These are phyloP conservation scores for Auricularia auricula-judae DNA, from an alignment of 768 basidiomycete genomes.

Conservation along the genomic window DNA sequence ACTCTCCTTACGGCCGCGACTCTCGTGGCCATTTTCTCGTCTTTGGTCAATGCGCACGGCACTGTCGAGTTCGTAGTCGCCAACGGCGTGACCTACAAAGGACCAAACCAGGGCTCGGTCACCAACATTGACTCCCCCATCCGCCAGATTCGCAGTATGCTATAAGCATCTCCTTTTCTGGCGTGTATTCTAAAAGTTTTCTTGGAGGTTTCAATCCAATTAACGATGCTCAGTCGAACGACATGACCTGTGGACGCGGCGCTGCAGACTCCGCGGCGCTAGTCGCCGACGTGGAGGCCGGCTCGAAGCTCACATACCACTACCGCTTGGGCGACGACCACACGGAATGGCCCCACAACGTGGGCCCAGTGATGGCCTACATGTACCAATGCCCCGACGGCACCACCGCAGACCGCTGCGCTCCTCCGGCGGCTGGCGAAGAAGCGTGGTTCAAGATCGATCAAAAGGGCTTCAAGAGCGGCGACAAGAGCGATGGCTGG, in stretches of 20 bases:
- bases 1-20: too few relatives aligned
- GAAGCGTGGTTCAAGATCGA: constrained; percentile 59
- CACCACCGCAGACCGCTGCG: neutral
- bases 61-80: too few relatives aligned
- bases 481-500: constrained; percentile 27
- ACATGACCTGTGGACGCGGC: neutral
- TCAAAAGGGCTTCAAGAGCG: constrained; percentile 33
- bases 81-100: too few relatives aligned
- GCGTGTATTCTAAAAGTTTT: too few relatives aligned
- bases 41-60: too few relatives aligned
- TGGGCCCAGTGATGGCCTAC: neutral
- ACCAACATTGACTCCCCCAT: too few relatives aligned
- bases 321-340: neutral
- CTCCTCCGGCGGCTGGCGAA: constrained; percentile 19
- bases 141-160: too few relatives aligned
- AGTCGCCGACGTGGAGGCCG: neutral
- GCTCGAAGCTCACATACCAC: neutral
- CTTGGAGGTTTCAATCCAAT: too few relatives aligned
- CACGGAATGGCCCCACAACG: neutral
- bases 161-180: too few relatives aligned
- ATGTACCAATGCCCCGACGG: neutral
- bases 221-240: neutral
- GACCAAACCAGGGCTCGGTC: too few relatives aligned
- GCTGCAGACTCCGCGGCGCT: neutral
- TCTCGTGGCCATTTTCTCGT: too few relatives aligned